Evolutionary conservation across 2,329 filamentous ascomycete species (phyloP), one percentile per base, ranked within the genome.

Genomic region (Aspergillus quadrilineatus): DNA sequence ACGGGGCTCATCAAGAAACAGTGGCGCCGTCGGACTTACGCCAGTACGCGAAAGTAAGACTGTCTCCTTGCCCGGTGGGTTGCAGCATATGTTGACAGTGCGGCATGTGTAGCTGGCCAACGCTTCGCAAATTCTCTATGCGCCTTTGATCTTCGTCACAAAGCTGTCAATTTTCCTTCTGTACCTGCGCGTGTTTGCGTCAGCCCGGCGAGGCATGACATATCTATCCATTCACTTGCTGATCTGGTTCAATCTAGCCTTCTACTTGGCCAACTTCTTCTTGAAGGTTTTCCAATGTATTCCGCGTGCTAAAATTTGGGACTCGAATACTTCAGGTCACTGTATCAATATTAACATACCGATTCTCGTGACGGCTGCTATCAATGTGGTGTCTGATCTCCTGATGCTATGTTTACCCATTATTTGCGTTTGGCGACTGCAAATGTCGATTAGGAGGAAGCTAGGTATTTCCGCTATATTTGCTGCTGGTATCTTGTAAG

Each of bases 161-260:
- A 71, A 70, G 30, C 26, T 69, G 14, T 68, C 67, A 2, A 65
- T 71, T 17, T 58, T 71, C 4, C 62, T 69, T 4, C 59, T 68
- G 1, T 70, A 67, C 46, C 54, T 65, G 15, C 62, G 64, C 1
- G 56, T 68, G 9, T 70, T 71, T 50, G 60, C 61, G 4, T 63
- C 66, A 9, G 46, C 57, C 15, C 30, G 50, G 30, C 59, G 47
- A 26, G 60, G 59, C 44, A 58, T 44, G 39, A 68, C 62, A 3
- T 63, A 56, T 30, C 44, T 63, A 26, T 54, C 57, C 49, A 65
- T 70, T 4, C 65, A 67, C 10, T 14, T 63, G 9, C 57, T 69
- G 22, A 62, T 65, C 36, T 65, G 57, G 58, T 56, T 66, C 17
- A 66, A 66, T 41, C 50, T 67, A 9, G 22, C 62, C 10, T 69